These are phyloP conservation scores for Pugionium cornutum DNA, from an alignment of 345 rosid species.

Conservation along the genomic window DNA sequence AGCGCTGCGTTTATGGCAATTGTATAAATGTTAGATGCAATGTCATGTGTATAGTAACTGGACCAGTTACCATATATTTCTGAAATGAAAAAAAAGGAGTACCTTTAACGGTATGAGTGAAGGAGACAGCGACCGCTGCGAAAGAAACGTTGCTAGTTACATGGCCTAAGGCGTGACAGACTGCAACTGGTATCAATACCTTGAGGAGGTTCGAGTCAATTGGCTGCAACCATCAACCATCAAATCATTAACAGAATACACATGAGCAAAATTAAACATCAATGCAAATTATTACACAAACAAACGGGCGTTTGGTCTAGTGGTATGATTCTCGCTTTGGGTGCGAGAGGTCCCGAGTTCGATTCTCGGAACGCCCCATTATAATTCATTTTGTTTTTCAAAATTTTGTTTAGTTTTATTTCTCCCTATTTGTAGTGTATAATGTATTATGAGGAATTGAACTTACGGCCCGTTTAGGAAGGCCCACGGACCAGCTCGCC, in stretches of 20 bases:
- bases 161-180: constrained; percentile 92
- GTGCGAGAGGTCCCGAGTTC: constrained; percentile 87
- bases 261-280: no score
- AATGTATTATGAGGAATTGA: constrained; percentile 2
- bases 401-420: not conserved
- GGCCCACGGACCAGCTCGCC: constrained; percentile 87
- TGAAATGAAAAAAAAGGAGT: not conserved
- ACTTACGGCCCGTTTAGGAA: constrained; percentile 97
- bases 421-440: not conserved
- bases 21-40: not conserved
- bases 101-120: constrained; percentile 97
- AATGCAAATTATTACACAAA: no score
- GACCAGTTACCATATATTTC: no score
- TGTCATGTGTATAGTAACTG: no score
- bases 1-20: constrained; percentile 59
- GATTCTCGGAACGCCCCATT: constrained; percentile 73
- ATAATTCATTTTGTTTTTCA: not conserved
- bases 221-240: constrained; percentile 57
- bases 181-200: constrained; percentile 87
- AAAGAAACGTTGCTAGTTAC: constrained; percentile 92
- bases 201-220: constrained; percentile 72
- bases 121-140: constrained; percentile 98
- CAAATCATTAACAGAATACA: no score
- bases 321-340: constrained; percentile 92
- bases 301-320: constrained; percentile 72